Evolutionary conservation across 2,329 filamentous ascomycete species (phyloP).

Genomic region (Stachybotrys elegans): DNA sequence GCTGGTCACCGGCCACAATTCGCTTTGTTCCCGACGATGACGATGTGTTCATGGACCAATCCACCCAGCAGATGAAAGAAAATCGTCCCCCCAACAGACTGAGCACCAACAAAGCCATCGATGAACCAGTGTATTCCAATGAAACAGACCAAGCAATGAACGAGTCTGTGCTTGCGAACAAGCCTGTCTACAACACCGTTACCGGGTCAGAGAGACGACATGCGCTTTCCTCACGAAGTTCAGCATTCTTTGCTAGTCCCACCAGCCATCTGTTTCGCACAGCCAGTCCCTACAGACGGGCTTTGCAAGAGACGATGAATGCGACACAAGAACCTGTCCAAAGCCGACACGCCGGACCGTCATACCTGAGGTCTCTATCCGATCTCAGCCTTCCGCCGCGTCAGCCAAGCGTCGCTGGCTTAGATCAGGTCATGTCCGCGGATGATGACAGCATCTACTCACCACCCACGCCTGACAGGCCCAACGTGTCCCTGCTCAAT

Average conservation of each 20-base stretch:
- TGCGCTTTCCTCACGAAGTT: slow-evolving; percentile 36
- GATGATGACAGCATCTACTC: slow-evolving; percentile 49
- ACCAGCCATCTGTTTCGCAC: slow-evolving; percentile 47
- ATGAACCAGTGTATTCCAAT: no score
- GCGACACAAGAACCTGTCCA: slow-evolving; percentile 22
- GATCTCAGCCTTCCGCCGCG: slow-evolving; percentile 33
- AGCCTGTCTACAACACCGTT: no score
- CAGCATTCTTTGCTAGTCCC: slow-evolving; percentile 48
- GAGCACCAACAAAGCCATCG: no score
- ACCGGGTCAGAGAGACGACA: no score
- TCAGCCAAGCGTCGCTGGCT: slow-evolving; percentile 32
- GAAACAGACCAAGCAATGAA: no score
- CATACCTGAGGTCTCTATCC: slow-evolving; percentile 36
- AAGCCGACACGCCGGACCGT: slow-evolving; percentile 22
- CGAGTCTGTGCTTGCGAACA: no score
- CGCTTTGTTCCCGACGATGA: slow-evolving; percentile 27
- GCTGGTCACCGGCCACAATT: slow-evolving; percentile 23
- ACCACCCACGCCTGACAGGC: no score
- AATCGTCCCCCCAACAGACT: background rate
- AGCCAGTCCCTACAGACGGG: slow-evolving; percentile 50
- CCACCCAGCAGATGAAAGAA: background rate
- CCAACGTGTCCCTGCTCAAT: background rate
- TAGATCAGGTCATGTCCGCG: slow-evolving; percentile 30
- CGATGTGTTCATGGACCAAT: slow-evolving; percentile 22
- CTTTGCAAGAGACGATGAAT: slow-evolving; percentile 41